Base-by-base conservation (phyloP, 768 basidiomycete species). In the Trametes cinnabarina region DNA sequence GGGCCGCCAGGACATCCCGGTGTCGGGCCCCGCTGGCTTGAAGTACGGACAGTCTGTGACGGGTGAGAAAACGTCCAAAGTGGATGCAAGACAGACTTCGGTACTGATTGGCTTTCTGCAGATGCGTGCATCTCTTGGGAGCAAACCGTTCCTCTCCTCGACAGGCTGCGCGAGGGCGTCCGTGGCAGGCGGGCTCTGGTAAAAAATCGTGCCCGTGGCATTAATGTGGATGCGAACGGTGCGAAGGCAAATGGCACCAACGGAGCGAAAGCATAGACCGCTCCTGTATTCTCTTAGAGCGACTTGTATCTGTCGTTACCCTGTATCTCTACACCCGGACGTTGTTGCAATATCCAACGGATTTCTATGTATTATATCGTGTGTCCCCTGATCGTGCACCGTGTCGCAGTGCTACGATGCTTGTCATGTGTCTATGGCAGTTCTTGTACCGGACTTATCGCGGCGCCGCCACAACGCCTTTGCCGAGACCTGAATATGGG, bases 11-110 rank as follows among this genome's bases (percentile, higher is more conserved):
- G 86, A 92, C 65, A 88, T 95, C 58, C 86, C 92, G 3, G 67
- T 81, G 1, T 77, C 80, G 11, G 94, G 93, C 3, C 86, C 87
- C 1, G 73, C 80, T 7, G 87, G 82, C 11, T 75, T 96, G 44
- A 86, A 80, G 66, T 93, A 92, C 66, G 94, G 94, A 25, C 86
- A 88, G 69, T 90, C 88, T 8, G 90, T 95, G 6, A 94, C 94
- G 22, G 92, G 94, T 72, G 89, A 88, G 9, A 10, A 12, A 23
- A 2, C 22, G 34, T 23, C 15, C 15, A 14, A 5, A 30, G 19
- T 19, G 11, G 25, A 28, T 32, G 2, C 39, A 7, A 5, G 37
- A 17, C 26, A 40, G 40, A 28, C 15, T 10, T 8, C n/a, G 20
- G n/a, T 35, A 25, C 30, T 60, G 32, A 62, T 39, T 22, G 30